phyloP scores from a whole-genome alignment of 2,329 filamentous ascomycete species.

The Talaromyces marneffei region DNA sequence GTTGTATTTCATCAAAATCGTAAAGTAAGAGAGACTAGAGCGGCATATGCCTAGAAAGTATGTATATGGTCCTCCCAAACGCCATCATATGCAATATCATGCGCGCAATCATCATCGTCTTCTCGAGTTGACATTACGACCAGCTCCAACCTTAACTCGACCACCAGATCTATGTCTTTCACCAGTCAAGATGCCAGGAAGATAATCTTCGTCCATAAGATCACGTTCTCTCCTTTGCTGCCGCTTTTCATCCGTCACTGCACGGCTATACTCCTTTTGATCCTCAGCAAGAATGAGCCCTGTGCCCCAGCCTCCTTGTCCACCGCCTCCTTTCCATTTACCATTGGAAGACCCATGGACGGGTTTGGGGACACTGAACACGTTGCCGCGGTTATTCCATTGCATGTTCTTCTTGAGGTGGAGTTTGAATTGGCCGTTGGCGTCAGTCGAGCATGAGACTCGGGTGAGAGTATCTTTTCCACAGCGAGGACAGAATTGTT shows the following conservation, averaged over 20 bases:
- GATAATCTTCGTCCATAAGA: conserved; percentile 90
- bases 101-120: conserved; percentile 10
- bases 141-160: conserved; percentile 74
- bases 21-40: not conserved
- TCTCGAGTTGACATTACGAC: conserved; percentile 66
- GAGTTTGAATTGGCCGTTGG: conserved; percentile 72
- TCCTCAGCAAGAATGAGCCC: conserved; percentile 85
- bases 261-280: conserved; percentile 81
- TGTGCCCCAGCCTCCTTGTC: conserved; percentile 80
- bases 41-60: not conserved
- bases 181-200: conserved; percentile 79
- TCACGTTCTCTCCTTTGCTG: conserved; percentile 60
- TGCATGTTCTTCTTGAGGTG: conserved; percentile 94
- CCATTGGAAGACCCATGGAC: conserved; percentile 74
- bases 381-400: conserved; percentile 88
- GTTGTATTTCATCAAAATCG: not conserved
- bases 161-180: conserved; percentile 60
- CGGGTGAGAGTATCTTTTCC: conserved; percentile 81
- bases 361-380: conserved; percentile 89
- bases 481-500: conserved; percentile 89
- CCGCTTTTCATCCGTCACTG: conserved; percentile 58
- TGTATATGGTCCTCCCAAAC: conserved; percentile 8
- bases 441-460: conserved; percentile 77
- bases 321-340: conserved; percentile 62
- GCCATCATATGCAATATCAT: conserved; percentile 14